These are phyloP conservation scores for Syncephalastrum racemosum DNA, from an alignment of 371 early-diverging fungal genomes.

Conservation along the genomic window DNA sequence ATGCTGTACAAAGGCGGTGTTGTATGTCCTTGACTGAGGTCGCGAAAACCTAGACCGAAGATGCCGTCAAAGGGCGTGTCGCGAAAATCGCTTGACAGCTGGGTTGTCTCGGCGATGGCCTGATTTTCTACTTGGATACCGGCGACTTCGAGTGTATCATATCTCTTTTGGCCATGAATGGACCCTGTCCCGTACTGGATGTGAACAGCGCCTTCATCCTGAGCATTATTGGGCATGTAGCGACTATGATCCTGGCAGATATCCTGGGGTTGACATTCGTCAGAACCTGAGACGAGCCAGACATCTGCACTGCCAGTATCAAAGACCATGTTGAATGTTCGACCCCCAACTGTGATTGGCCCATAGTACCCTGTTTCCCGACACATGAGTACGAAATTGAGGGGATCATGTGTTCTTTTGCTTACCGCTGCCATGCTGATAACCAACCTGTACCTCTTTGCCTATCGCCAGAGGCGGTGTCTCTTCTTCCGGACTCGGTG, in stretches of 20 bases:
- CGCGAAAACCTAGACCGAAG: conserved; percentile 61
- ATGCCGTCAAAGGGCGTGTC: conserved; percentile 60
- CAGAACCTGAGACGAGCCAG: conserved; percentile 81
- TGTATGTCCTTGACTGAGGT: conserved; percentile 39
- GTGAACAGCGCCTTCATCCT: not conserved
- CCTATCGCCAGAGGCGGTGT: too few species aligned
- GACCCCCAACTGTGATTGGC: conserved; percentile 59
- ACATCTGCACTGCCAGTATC: conserved; percentile 77
- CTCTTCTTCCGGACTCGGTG: too few species aligned
- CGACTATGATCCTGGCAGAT: conserved; percentile 19
- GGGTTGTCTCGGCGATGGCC: conserved; percentile 51
- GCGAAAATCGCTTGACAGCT: conserved; percentile 52
- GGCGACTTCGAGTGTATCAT: conserved; percentile 45
- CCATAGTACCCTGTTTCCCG: conserved; percentile 52
- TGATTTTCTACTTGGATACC: conserved; percentile 38
- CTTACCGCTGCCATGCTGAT: conserved; percentile 41
- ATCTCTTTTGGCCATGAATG: too few species aligned
- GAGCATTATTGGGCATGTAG: conserved; percentile 13
- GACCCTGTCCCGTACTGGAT: too few species aligned
- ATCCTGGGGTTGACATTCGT: conserved; percentile 75
- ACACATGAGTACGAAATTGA: not conserved
- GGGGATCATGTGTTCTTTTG: not conserved
- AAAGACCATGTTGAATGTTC: conserved; percentile 63
- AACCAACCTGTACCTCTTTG: conserved; percentile 18
- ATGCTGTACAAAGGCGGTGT: conserved; percentile 65